Evolutionary conservation across 441 rosid species (phyloP).

Genomic region (Pelargonium citronellum): DNA sequence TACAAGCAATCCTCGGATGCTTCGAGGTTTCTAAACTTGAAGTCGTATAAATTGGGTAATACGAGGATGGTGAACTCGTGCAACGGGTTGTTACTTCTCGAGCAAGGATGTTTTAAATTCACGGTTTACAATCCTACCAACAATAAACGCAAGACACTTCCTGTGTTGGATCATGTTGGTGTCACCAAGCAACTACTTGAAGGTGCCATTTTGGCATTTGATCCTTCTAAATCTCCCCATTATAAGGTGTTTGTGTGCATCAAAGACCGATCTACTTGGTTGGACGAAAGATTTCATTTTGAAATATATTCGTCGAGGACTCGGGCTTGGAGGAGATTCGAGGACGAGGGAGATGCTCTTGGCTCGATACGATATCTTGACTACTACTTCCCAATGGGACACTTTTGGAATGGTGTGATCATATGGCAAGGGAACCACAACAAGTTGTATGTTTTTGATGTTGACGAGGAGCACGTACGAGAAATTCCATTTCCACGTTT

Average conservation of each 20-base stretch:
- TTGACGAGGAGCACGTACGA: not conserved
- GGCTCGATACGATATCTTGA: not conserved
- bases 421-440: not conserved
- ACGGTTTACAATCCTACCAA: not conserved
- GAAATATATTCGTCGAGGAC: not conserved
- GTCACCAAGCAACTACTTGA: not conserved
- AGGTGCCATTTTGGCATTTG: not conserved
- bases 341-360: not conserved
- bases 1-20: not conserved
- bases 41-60: not conserved
- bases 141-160: not conserved
- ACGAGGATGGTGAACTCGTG: slow-evolving; percentile 4
- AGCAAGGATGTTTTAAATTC: not conserved
- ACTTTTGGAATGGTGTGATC: slow-evolving; percentile 3
- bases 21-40: not conserved
- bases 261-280: not conserved
- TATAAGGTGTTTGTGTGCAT: slow-evolving; percentile 1
- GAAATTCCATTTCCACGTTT: not conserved
- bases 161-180: not conserved
- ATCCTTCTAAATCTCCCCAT: not conserved
- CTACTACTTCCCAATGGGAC: not conserved
- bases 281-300: not conserved
- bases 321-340: not conserved
- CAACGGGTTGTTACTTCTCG: not conserved
- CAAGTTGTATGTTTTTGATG: not conserved